phyloP scores from a whole-genome alignment of 805 yeast species.

The Clavispora santaluciae region DNA sequence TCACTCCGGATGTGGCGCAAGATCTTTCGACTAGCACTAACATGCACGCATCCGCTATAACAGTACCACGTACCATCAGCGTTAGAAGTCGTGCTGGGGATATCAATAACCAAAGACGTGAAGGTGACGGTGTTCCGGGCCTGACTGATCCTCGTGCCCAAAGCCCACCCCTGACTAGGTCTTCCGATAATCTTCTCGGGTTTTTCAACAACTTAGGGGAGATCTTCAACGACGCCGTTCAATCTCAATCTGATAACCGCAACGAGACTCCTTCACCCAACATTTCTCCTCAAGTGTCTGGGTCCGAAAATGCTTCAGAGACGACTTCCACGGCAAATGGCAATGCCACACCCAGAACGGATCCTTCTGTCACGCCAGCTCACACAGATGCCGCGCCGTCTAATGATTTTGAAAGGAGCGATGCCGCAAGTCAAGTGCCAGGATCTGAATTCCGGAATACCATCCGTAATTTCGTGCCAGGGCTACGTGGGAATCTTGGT shows the following conservation, averaged over 20 bases:
- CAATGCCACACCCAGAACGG: too few species aligned
- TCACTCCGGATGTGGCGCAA: constrained; percentile 36
- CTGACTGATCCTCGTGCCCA: not conserved
- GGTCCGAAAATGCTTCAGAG: too few species aligned
- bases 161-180: not conserved
- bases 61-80: constrained; percentile 4
- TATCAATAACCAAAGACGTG: not conserved
- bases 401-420: not conserved
- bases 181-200: not conserved
- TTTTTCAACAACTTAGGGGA: constrained; percentile 11
- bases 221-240: constrained; percentile 8
- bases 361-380: too few species aligned
- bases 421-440: not conserved
- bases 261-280: not conserved
- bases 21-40: constrained; percentile 26
- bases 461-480: not conserved
- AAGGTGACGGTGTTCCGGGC: not conserved
- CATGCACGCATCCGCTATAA: constrained; percentile 20
- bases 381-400: not conserved
- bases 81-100: not conserved
- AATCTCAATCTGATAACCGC: not conserved
- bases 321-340: too few species aligned
- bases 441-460: constrained; percentile 2
- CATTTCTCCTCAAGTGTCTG: not conserved
- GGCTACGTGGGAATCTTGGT: not conserved